phyloP scores from a whole-genome alignment of 345 rosid genomes.

The Citrus mangshanensis region DNA sequence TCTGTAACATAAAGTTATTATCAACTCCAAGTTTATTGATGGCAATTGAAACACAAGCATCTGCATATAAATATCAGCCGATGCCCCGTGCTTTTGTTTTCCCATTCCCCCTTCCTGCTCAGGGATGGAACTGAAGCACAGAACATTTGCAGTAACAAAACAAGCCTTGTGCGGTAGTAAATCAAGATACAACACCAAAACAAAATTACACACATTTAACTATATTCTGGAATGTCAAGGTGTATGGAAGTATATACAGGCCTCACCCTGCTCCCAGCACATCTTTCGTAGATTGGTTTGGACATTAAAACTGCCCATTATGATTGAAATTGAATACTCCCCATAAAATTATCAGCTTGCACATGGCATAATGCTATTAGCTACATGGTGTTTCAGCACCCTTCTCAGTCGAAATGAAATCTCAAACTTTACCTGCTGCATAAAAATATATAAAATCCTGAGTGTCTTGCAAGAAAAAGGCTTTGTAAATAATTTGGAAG shows the following conservation, averaged over 20 bases:
- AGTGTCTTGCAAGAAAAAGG: constrained; percentile 7
- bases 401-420: neutral
- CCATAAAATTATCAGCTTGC: constrained; percentile 1
- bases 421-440: constrained; percentile 15
- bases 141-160: constrained; percentile 6
- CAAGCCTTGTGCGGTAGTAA: constrained; percentile 12
- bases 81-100: constrained; percentile 10
- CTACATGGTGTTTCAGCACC: neutral
- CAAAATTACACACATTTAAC: constrained; percentile 4
- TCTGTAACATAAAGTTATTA: neutral
- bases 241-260: constrained; percentile 28
- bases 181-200: constrained; percentile 23
- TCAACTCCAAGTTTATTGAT: constrained; percentile 8
- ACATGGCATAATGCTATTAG: neutral
- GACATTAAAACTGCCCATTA: constrained; percentile 12
- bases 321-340: neutral
- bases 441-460: neutral
- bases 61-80: neutral
- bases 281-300: constrained; percentile 2
- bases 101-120: constrained; percentile 1
- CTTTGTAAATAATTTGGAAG: neutral
- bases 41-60: neutral
- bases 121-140: constrained; percentile 10
- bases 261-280: constrained; percentile 16
- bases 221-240: constrained; percentile 19